Conservation (phyloP, 805 yeast genomes). For the Candida krabiensis region DNA sequence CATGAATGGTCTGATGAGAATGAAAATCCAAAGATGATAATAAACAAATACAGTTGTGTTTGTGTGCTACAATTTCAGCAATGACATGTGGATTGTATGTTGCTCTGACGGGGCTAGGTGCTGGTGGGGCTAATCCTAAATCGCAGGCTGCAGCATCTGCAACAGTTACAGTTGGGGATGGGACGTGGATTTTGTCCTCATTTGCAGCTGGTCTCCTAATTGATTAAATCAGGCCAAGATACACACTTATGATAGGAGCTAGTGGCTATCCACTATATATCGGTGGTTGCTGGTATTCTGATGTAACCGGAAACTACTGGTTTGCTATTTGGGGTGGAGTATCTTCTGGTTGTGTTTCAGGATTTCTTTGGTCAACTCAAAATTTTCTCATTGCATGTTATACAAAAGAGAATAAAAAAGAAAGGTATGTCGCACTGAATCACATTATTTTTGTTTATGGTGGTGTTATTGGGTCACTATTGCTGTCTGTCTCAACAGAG, state of each 20-base stretch:
- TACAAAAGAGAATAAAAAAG: slow-evolving; percentile 16
- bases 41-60: too few relatives aligned
- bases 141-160: slow-evolving; percentile 3
- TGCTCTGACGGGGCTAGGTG: slow-evolving; percentile 8
- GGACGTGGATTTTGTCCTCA: slow-evolving; percentile 8
- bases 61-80: slow-evolving; percentile 6
- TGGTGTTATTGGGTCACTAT: slow-evolving; percentile 17
- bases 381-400: slow-evolving; percentile 18
- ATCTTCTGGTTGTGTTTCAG: slow-evolving; percentile 12
- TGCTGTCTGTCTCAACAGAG: slow-evolving; percentile 9
- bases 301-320: slow-evolving; percentile 11
- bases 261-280: slow-evolving; percentile 19
- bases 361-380: slow-evolving; percentile 19
- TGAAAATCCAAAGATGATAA: too few relatives aligned
- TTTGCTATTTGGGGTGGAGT: slow-evolving; percentile 17
- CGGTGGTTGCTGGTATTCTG: slow-evolving; percentile 19
- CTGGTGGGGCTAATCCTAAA: slow-evolving; percentile 1
- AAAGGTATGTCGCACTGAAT: slow-evolving; percentile 15
- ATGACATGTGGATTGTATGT: slow-evolving; percentile 10
- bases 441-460: slow-evolving; percentile 19
- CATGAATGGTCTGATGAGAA: too few relatives aligned
- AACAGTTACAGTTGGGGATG: slow-evolving; percentile 7
- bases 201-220: slow-evolving; percentile 5
- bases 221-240: slow-evolving; percentile 7
- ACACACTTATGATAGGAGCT: slow-evolving; percentile 14